Conservation (phyloP, 192 early-diverging fungal species). For the Coemansia sp. region DNA sequence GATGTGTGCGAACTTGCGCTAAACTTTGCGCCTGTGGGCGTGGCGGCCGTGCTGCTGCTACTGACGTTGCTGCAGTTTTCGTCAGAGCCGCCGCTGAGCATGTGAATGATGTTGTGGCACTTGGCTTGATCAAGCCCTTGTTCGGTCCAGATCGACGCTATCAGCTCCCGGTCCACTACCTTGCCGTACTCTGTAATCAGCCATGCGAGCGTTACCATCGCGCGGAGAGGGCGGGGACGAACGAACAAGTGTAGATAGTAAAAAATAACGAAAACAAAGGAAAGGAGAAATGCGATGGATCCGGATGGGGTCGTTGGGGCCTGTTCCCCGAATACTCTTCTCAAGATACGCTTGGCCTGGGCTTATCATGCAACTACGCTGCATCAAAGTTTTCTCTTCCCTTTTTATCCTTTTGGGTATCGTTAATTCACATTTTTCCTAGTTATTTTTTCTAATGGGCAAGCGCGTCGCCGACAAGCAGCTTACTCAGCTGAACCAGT, state of each 20-base stretch:
- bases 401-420: background rate
- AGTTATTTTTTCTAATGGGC: conserved; percentile 18
- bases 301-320: background rate
- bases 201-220: conserved; percentile 24
- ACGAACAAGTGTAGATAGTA: too few species aligned
- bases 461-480: conserved; percentile 52
- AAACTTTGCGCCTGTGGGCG: background rate
- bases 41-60: background rate
- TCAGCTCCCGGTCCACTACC: conserved; percentile 35
- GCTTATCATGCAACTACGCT: too few species aligned
- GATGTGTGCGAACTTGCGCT: background rate
- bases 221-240: background rate
- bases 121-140: conserved; percentile 17
- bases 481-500: conserved; percentile 53
- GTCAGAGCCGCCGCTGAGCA: conserved; percentile 28
- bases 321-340: too few species aligned
- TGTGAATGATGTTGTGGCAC: conserved; percentile 41
- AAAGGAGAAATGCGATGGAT: background rate
- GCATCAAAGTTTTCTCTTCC: background rate
- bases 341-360: too few species aligned
- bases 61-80: background rate
- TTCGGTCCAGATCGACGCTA: conserved; percentile 44
- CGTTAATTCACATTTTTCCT: background rate
- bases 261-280: background rate
- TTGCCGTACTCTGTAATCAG: conserved; percentile 35